Evolutionary conservation across 192 early-diverging fungal species (phyloP).

Genomic region (Backusella liffmaniae): DNA sequence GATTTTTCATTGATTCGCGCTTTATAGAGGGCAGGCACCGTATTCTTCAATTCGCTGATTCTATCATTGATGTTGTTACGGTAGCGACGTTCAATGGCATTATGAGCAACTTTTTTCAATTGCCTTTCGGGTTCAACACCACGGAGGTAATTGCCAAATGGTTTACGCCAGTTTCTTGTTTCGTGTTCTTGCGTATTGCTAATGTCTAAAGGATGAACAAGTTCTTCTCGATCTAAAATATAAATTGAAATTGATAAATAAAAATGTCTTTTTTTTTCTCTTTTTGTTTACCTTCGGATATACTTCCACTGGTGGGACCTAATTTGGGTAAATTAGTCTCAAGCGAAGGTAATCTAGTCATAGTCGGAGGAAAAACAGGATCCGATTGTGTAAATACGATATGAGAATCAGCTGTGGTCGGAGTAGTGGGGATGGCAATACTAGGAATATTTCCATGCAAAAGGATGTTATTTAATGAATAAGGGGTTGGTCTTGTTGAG

Average conservation of each 20-base stretch:
- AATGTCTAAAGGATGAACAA: constrained; percentile 8
- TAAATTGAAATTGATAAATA: not conserved
- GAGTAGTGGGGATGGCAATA: constrained; percentile 17
- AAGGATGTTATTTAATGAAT: not conserved
- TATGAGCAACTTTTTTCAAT: constrained; percentile 92
- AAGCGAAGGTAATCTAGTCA: not conserved
- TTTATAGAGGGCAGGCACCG: constrained; percentile 79
- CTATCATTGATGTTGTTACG: constrained; percentile 98
- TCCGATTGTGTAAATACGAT: not conserved
- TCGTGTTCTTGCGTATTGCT: not conserved
- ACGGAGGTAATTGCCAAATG: not conserved
- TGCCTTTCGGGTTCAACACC: constrained; percentile 41
- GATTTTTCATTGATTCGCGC: constrained; percentile 22
- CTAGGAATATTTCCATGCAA: constrained; percentile 8
- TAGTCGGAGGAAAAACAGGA: not conserved
- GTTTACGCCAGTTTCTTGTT: constrained; percentile 16
- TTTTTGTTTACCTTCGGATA: not conserved
- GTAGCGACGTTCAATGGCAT: constrained; percentile 93
- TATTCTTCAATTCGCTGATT: constrained; percentile 82
- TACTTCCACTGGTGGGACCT: not conserved
- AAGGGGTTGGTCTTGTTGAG: not conserved
- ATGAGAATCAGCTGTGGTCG: not conserved
- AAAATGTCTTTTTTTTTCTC: not conserved
- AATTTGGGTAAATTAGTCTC: not conserved
- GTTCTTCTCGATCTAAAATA: not conserved